Base-by-base conservation (phyloP, 2,329 filamentous ascomycete genomes). In the Didymella lethalis region DNA sequence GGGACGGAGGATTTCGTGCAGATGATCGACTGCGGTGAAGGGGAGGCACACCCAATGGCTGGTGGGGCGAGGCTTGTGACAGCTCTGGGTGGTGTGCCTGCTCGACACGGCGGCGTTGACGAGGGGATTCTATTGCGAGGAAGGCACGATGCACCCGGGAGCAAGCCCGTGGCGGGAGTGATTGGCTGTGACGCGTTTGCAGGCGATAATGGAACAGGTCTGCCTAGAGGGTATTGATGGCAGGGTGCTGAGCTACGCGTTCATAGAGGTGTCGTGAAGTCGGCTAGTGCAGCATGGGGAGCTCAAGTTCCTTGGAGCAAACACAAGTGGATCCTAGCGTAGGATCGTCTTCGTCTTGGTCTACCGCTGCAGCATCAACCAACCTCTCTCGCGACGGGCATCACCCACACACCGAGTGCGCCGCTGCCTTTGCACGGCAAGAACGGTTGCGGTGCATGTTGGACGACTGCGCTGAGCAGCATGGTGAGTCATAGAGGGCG, bases 1-100 rank as follows among this genome's bases (percentile, higher is more conserved):
- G 71, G 72, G 62, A 66, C 73, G 80, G 79, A 80, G 77, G 79
- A 81, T 82, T 78, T 75, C 77, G 78, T 83, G 81, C 81, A 83
- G 81, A 83, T 83, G 81, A 83, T 83, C 78, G 79, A 74, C 65
- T 66, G 65, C 56, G 61, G 64, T 58, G 64, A 48, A 55, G 56
- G 60, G 46, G 61, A 53, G 63, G 55, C 61, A 55, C 64, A 59
- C 54, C 75, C 72, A 77, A 75, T 77, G 73, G 64, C 69, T 67
- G 66, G 65, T 68, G 56, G 69, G 68, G 52, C 71, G 73, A 75
- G 72, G 59, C 60, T 75, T 77, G 75, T 78, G 76, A 78, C 70
- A 59, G 54, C 51, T 28, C 56, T 43, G 49, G 52, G 43, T 48
- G 50, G 47, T 54, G 59, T 60, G 57, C 54, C 49, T 62, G 58